Evolutionary conservation across 345 rosid species (phyloP).

Genomic region (thale cress (Arabidopsis thaliana)): TAIR10.1 NC_003075.7:9696501-9697000

Average conservation of each 20-base stretch:
- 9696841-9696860: constrained; percentile 95
- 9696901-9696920: constrained; percentile 81
- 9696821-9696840: constrained; percentile 93
- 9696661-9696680: constrained; percentile 48
- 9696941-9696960: constrained; percentile 64
- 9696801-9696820: constrained; percentile 51
- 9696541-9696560: constrained; percentile 44
- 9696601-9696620: constrained; percentile 51
- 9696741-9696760: constrained; percentile 74
- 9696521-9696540: constrained; percentile 37
- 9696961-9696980: constrained; percentile 96
- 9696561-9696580: constrained; percentile 48
- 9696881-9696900: constrained; percentile 95
- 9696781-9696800: constrained; percentile 62
- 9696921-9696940: constrained; percentile 80
- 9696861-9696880: constrained; percentile 88
- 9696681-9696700: constrained; percentile 44
- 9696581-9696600: constrained; percentile 43
- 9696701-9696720: constrained; percentile 50
- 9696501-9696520: constrained; percentile 42
- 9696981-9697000: constrained; percentile 80
- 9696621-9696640: constrained; percentile 49
- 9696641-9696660: constrained; percentile 47
- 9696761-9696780: constrained; percentile 74
- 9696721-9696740: constrained; percentile 49